Evolutionary conservation across 2,329 filamentous ascomycete genomes (phyloP), one percentile per base, ranked within the genome.

Genomic region (Magnaporthales sp.): DNA sequence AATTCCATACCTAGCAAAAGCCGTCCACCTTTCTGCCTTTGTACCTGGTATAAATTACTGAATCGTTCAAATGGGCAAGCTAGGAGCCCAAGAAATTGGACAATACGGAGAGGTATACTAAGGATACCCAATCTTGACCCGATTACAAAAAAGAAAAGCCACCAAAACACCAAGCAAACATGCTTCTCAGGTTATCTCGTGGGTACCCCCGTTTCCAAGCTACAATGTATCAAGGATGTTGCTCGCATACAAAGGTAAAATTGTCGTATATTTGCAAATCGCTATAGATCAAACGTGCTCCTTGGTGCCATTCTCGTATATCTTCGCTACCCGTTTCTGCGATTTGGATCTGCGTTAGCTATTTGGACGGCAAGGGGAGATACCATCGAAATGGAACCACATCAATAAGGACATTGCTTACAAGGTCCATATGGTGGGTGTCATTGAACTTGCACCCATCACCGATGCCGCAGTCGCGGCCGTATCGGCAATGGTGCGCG

Each of bases 401-500:
- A 22, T n/a, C 2, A n/a, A 31, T 19, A 26, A 19, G 31, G 31
- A n/a, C 5, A 31, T 8, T 15, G 68, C 70, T 62, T 60, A 72
- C 71, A 15, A 68, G 60, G 9, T 72, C 68, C 24, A 72, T 69
- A 60, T 70, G 62, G 66, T 73, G 72, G 11, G 67, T 70, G 22
- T 69, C 67, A 10, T 66, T 66, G 58, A 72, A 73, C 27, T 69
- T 70, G 64, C 72, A 73, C 9, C 56, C 63, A 6, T 30, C 15
- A 11, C 64, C 58, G 5, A 62, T 60, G 13, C 64, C 68, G 67
- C 72, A 73, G 11, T 67, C 67, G n/a, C 67, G 67, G 3, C 70
- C 69, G 66, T 66, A 70, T 24, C 67, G 67, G 66, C 72, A 73
- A 65, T 71, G 70, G 46, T 73, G 72, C 6, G 70, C 68, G 19